Conservation (phyloP, 1,284 basidiomycete genomes). For the Puccinia horiana region DNA sequence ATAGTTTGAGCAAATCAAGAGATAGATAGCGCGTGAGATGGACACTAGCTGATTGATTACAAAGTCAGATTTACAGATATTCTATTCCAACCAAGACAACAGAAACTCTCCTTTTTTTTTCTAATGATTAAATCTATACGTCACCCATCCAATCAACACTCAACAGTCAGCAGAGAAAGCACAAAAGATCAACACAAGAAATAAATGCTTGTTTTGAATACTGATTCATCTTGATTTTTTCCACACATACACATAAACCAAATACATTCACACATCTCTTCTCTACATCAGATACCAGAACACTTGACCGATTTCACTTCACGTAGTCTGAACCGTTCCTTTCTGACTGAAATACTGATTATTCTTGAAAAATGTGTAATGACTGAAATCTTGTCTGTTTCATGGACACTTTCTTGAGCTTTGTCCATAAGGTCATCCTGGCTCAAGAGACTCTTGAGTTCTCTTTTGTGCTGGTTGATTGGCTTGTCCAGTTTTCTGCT, state of each 20-base stretch:
- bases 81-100: not conserved
- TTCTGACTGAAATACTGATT: no score
- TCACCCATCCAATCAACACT: not conserved
- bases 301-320: no score
- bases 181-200: not conserved
- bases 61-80: not conserved
- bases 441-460: no score
- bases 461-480: no score
- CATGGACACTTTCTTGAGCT: no score
- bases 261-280: not conserved
- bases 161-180: not conserved
- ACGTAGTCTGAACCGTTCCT: no score
- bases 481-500: no score
- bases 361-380: no score
- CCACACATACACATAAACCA: not conserved
- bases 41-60: not conserved
- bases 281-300: no score
- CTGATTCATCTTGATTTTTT: not conserved
- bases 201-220: not conserved
- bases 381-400: no score
- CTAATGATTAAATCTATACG: not conserved
- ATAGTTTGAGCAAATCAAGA: no score
- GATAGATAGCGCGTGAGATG: not conserved
- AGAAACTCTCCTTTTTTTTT: not conserved
- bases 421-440: no score